Evolutionary conservation across 1,284 basidiomycete genomes (phyloP).

Genomic region (Puccinia triticina): DNA sequence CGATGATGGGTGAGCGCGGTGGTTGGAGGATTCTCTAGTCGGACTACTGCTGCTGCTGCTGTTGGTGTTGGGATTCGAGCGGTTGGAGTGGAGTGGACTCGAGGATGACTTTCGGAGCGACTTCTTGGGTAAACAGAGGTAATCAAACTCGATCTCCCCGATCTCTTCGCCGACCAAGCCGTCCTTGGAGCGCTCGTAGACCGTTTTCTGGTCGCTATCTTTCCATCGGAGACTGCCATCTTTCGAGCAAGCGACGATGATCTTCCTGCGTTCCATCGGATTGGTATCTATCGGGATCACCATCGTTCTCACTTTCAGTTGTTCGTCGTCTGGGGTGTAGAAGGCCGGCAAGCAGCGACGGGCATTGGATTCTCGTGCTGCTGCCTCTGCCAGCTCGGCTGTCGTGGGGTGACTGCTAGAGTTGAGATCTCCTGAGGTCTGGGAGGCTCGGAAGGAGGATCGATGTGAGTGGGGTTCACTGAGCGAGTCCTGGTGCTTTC

Average conservation of each 20-base stretch:
- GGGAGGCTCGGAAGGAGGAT: neutral
- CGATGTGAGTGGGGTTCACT: neutral
- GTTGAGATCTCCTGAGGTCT: neutral
- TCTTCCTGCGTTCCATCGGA: slow-evolving; percentile 36
- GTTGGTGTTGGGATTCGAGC: neutral
- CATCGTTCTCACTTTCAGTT: neutral
- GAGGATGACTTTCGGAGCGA: neutral
- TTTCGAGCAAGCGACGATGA: slow-evolving; percentile 7
- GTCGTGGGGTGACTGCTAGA: slow-evolving; percentile 10
- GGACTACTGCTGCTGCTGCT: too few relatives aligned
- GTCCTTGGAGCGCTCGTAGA: slow-evolving; percentile 37
- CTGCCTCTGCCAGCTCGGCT: slow-evolving; percentile 36
- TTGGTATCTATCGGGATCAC: slow-evolving; percentile 23
- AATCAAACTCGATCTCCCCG: slow-evolving; percentile 35
- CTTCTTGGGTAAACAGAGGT: slow-evolving; percentile 18
- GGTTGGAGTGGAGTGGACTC: neutral
- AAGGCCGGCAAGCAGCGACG: slow-evolving; percentile 27
- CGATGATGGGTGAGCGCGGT: neutral
- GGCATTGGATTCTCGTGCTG: slow-evolving; percentile 19
- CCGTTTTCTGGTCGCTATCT: slow-evolving; percentile 12
- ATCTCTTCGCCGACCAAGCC: slow-evolving; percentile 47
- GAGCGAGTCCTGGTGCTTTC: neutral
- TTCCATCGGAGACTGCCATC: slow-evolving; percentile 32
- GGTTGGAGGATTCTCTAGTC: neutral
- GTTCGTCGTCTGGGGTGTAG: neutral